Conservation (phyloP, 2,329 filamentous ascomycete genomes). For the Pyricularia sp. region DNA sequence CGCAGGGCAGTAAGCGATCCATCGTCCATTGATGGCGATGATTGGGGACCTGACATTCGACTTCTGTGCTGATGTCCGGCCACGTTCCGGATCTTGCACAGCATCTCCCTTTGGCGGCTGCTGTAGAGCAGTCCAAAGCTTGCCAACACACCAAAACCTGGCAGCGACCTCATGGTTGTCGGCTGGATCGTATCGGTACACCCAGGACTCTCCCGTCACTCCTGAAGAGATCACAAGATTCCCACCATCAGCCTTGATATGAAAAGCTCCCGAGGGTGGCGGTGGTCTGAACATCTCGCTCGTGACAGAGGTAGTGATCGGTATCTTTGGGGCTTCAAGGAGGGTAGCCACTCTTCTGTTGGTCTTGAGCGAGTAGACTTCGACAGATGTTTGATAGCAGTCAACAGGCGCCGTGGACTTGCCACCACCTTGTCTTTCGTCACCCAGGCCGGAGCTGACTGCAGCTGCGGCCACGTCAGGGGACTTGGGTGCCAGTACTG, state of each 20-base stretch:
- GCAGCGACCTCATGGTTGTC: constrained; percentile 28
- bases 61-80: constrained; percentile 26
- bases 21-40: constrained; percentile 60
- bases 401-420: constrained; percentile 34
- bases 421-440: neutral
- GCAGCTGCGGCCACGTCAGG: constrained; percentile 19
- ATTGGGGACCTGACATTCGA: constrained; percentile 51
- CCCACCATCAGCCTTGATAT: constrained; percentile 62
- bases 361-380: constrained; percentile 79
- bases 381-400: constrained; percentile 77
- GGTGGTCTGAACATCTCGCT: constrained; percentile 61
- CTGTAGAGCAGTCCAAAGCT: constrained; percentile 85
- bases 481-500: constrained; percentile 39
- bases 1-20: constrained; percentile 70
- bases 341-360: constrained; percentile 63
- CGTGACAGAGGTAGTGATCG: constrained; percentile 47
- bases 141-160: constrained; percentile 63
- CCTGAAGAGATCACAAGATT: constrained; percentile 71
- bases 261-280: constrained; percentile 61
- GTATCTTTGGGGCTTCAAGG: constrained; percentile 57
- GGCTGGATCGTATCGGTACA: constrained; percentile 49
- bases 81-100: constrained; percentile 34
- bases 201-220: constrained; percentile 75
- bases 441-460: neutral
- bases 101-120: constrained; percentile 39